phyloP scores from a whole-genome alignment of 176 grass and related monocot species.

The Eremochloa ophiuroides region DNA sequence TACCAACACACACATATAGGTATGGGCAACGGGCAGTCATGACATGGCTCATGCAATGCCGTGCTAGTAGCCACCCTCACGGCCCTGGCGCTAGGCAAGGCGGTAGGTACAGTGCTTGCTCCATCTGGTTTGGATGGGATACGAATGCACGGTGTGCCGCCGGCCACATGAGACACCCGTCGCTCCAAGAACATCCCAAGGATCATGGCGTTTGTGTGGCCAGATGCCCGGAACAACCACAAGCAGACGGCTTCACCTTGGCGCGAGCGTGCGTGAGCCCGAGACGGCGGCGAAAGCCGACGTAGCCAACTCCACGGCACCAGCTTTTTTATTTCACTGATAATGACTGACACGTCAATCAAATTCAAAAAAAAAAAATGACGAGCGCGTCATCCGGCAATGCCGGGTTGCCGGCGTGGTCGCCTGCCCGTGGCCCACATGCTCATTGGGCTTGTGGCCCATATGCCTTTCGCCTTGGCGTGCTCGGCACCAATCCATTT shows the following conservation, averaged over 20 bases:
- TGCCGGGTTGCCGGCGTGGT: not conserved
- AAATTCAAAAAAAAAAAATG: not conserved
- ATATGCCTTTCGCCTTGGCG: not conserved
- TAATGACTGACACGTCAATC: not conserved
- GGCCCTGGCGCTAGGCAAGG: too few species aligned
- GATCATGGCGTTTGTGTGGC: not conserved
- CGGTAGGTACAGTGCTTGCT: too few species aligned
- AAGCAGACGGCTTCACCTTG: not conserved
- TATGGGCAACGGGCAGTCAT: too few species aligned
- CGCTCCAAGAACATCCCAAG: too few species aligned
- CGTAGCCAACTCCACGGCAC: not conserved
- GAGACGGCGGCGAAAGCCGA: not conserved
- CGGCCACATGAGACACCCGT: too few species aligned
- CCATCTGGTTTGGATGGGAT: too few species aligned
- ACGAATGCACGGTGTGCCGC: too few species aligned
- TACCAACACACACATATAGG: too few species aligned
- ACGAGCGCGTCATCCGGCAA: not conserved
- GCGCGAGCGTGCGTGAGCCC: not conserved
- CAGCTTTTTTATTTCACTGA: not conserved
- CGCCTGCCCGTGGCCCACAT: not conserved
- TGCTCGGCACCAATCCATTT: not conserved
- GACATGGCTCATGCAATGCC: too few species aligned
- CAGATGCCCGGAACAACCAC: constrained; percentile 27
- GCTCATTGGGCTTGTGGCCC: not conserved
- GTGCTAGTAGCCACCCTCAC: too few species aligned